A percentile compares a stretch with the other conserved stretches of the same genome.
Conservation (phyloP, 2,329 filamentous ascomycete genomes). For the Penicillium sp. region DNA sequence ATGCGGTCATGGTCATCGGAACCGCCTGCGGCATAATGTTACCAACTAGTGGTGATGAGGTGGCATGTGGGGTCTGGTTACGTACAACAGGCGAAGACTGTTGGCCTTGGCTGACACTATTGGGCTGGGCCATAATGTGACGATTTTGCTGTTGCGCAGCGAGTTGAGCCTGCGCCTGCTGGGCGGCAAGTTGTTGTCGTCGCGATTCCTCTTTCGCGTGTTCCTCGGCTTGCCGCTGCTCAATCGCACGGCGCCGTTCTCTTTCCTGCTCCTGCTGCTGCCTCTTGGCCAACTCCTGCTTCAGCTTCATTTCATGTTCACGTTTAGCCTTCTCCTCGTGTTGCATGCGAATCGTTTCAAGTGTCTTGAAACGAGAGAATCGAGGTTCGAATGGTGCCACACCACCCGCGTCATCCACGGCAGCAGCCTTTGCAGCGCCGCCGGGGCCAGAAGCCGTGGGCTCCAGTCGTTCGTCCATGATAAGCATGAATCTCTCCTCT, state of each 20-base stretch:
- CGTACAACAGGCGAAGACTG: conserved; percentile 42
- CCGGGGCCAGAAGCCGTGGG: conserved; percentile 52
- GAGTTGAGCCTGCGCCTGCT: conserved; percentile 41
- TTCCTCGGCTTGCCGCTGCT: conserved; percentile 39
- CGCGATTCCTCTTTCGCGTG: conserved; percentile 35
- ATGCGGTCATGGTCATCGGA: conserved; percentile 40
- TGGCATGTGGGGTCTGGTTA: conserved; percentile 40
- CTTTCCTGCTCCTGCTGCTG: conserved; percentile 42
- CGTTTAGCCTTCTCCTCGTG: conserved; percentile 59
- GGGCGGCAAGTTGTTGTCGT: conserved; percentile 35
- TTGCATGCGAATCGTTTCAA: conserved; percentile 72
- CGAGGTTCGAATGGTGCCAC: conserved; percentile 69
- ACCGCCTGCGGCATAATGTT: conserved; percentile 35
- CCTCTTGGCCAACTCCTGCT: conserved; percentile 43
- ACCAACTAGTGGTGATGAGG: conserved; percentile 39
- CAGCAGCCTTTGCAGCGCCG: conserved; percentile 52
- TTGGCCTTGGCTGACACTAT: conserved; percentile 35
- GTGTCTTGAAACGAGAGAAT: conserved; percentile 84
- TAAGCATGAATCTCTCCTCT: conserved; percentile 84
- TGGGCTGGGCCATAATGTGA: conserved; percentile 43
- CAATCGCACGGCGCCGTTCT: conserved; percentile 40
- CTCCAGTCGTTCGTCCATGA: conserved; percentile 72
- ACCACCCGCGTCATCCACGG: conserved; percentile 63
- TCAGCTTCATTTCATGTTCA: conserved; percentile 41
- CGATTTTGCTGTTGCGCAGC: conserved; percentile 43